Percentiles rank a stretch among this genome's conserved stretches.
Conservation (phyloP, 2,329 filamentous ascomycete genomes). For the Cytospora paraplurivora region DNA sequence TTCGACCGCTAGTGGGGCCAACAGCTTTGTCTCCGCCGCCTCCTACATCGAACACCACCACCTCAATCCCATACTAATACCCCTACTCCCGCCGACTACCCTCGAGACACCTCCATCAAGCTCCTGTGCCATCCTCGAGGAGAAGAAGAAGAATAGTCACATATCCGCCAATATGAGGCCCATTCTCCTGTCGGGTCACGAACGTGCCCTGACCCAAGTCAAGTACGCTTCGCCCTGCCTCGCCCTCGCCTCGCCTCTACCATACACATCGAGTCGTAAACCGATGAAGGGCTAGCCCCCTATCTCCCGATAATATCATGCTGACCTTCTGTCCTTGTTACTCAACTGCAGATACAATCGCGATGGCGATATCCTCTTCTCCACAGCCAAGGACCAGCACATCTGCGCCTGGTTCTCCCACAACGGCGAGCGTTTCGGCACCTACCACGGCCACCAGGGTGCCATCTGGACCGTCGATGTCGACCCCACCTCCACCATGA, state of each 20-base stretch:
- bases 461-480: slow-evolving; percentile 99
- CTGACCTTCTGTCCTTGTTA: slow-evolving; percentile 3
- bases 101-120: slow-evolving; percentile 17
- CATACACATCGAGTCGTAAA: slow-evolving; percentile 9
- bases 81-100: slow-evolving; percentile 10
- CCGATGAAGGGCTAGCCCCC: slow-evolving; percentile 5
- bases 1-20: slow-evolving; percentile 20
- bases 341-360: slow-evolving; percentile 69
- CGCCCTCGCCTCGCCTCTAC: slow-evolving; percentile 3
- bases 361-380: slow-evolving; percentile 97
- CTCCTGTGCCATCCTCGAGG: background rate
- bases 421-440: slow-evolving; percentile 96
- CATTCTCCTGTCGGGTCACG: slow-evolving; percentile 93
- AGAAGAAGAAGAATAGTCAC: slow-evolving; percentile 25
- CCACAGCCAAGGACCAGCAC: slow-evolving; percentile 92
- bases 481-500: slow-evolving; percentile 85
- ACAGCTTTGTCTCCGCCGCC: slow-evolving; percentile 27
- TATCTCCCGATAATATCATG: background rate
- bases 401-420: slow-evolving; percentile 97
- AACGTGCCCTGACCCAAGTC: slow-evolving; percentile 94
- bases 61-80: slow-evolving; percentile 18
- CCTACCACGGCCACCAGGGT: slow-evolving; percentile 95
- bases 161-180: slow-evolving; percentile 78
- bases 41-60: slow-evolving; percentile 12
- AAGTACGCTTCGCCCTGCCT: slow-evolving; percentile 56